Percentiles rank a stretch among this genome's conserved stretches.
These are phyloP conservation scores for Umbilicaria muhlenbergii DNA, from an alignment of 495 filamentous ascomycete genomes.

Conservation along the genomic window DNA sequence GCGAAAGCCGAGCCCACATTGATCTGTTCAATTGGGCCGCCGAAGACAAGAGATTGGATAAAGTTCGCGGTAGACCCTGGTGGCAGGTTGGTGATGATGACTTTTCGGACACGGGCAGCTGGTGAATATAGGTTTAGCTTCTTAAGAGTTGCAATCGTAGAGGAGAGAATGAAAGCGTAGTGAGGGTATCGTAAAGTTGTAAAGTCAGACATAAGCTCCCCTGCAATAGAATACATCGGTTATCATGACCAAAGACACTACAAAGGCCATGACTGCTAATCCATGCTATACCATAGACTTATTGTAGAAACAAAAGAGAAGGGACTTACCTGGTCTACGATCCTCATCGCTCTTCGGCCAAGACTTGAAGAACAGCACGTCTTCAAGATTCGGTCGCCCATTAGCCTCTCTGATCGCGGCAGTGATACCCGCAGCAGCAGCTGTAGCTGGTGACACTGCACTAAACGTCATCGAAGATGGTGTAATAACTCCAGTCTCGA, in stretches of 20 bases:
- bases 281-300: too few relatives aligned
- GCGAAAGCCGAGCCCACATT: constrained; percentile 13
- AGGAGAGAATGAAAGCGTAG: not conserved
- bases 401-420: not conserved
- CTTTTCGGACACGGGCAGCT: constrained; percentile 20
- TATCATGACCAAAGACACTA: too few relatives aligned
- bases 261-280: too few relatives aligned
- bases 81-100: constrained; percentile 26
- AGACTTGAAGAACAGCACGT: not conserved
- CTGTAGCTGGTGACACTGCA: not conserved
- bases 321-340: constrained; percentile 13
- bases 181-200: too few relatives aligned
- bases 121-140: constrained; percentile 2
- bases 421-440: not conserved
- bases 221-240: too few relatives aligned
- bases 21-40: constrained; percentile 26
- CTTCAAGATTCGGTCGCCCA: not conserved
- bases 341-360: constrained; percentile 1
- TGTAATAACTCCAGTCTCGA: not conserved
- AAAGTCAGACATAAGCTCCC: too few relatives aligned
- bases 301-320: not conserved
- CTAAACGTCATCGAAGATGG: not conserved
- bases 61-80: constrained; percentile 14
- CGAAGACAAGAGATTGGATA: constrained; percentile 27
- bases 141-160: not conserved